Conservation (phyloP, 805 yeast genomes). For the Starmerella stellata region DNA sequence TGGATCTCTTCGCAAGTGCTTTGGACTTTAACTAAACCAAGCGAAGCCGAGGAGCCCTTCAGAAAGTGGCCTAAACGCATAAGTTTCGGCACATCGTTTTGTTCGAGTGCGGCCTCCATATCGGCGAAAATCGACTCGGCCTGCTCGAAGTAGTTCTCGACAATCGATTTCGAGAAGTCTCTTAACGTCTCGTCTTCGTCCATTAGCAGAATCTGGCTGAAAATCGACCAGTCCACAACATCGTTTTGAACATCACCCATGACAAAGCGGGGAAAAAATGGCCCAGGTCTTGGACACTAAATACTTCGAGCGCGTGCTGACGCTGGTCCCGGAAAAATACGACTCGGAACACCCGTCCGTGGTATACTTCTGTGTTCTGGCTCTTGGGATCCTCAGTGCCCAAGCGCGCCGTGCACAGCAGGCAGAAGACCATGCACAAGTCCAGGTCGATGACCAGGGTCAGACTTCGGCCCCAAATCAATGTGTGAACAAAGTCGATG, state of each 20-base stretch:
- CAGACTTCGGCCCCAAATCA: neutral
- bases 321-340: slow-evolving; percentile 12
- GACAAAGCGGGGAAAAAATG: neutral
- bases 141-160: slow-evolving; percentile 76
- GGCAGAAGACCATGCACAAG: too few relatives aligned
- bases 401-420: slow-evolving; percentile 1
- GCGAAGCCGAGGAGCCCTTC: slow-evolving; percentile 88
- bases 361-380: slow-evolving; percentile 14
- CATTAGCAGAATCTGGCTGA: slow-evolving; percentile 78
- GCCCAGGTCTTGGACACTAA: neutral
- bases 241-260: slow-evolving; percentile 24
- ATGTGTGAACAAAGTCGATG: neutral
- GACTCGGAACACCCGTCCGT: slow-evolving; percentile 15
- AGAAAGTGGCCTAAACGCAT: slow-evolving; percentile 76
- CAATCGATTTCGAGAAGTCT: slow-evolving; percentile 62
- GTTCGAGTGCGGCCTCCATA: slow-evolving; percentile 37
- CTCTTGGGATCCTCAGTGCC: slow-evolving; percentile 9
- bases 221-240: slow-evolving; percentile 71
- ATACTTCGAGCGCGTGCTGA: slow-evolving; percentile 13
- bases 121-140: slow-evolving; percentile 61
- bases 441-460: neutral
- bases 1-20: slow-evolving; percentile 86
- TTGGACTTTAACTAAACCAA: slow-evolving; percentile 69
- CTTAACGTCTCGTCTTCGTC: slow-evolving; percentile 76
- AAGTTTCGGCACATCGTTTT: slow-evolving; percentile 34